phyloP scores from a whole-genome alignment of 345 rosid genomes.

The Acer saccharum region DNA sequence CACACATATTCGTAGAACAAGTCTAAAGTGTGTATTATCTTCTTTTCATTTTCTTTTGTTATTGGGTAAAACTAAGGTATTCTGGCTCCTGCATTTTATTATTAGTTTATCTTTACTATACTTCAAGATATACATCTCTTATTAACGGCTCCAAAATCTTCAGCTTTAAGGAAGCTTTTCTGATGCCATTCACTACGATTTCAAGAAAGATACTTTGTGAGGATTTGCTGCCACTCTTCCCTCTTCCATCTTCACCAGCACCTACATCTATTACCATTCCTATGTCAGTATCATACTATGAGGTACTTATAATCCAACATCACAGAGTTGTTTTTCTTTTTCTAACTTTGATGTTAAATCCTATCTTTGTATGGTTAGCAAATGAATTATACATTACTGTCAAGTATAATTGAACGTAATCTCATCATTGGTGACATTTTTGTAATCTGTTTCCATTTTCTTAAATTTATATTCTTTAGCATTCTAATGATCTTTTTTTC shows the following conservation, averaged over 20 bases:
- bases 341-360: not conserved
- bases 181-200: constrained; percentile 78
- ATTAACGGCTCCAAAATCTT: constrained; percentile 25
- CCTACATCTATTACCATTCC: constrained; percentile 47
- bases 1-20: not conserved
- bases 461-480: constrained; percentile 5
- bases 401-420: not conserved
- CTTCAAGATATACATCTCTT: constrained; percentile 8
- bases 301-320: constrained; percentile 40
- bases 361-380: constrained; percentile 7
- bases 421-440: not conserved
- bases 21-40: not conserved
- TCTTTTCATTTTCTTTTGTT: not conserved
- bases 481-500: constrained; percentile 13
- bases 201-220: constrained; percentile 65
- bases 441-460: constrained; percentile 18
- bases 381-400: constrained; percentile 24
- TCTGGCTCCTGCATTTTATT: not conserved
- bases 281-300: constrained; percentile 72
- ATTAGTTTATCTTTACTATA: not conserved
- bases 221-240: constrained; percentile 64
- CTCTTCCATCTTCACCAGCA: constrained; percentile 49
- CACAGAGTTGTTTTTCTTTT: constrained; percentile 15
- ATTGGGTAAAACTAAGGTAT: not conserved
- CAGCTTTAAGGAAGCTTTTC: constrained; percentile 85